Conservation (phyloP, 2,329 filamentous ascomycete genomes). For the Aaosphaeria pasadenensis region DNA sequence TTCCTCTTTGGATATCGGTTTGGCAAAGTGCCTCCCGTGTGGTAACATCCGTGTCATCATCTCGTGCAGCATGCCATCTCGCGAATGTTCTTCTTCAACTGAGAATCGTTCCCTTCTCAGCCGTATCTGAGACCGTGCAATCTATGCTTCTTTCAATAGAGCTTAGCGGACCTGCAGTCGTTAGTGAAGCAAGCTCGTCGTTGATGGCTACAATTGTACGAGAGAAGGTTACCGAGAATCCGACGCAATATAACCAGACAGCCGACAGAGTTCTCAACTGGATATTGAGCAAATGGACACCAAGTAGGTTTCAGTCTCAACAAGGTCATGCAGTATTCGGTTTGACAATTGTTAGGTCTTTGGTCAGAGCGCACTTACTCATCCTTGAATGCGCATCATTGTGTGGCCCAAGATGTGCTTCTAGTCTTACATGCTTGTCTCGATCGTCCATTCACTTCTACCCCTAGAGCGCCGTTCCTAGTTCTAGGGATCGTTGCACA, state of each 20-base stretch:
- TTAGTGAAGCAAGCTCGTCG: constrained; percentile 75
- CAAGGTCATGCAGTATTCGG: not conserved
- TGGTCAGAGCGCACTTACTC: constrained; percentile 63
- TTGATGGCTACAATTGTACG: constrained; percentile 71
- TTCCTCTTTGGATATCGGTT: constrained; percentile 62
- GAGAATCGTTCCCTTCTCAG: constrained; percentile 64
- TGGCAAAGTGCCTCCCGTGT: constrained; percentile 74
- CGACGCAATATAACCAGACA: constrained; percentile 64
- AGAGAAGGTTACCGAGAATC: constrained; percentile 63
- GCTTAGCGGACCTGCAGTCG: constrained; percentile 71
- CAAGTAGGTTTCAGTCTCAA: constrained; percentile 54
- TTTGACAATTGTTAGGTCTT: constrained; percentile 25
- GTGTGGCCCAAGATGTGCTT: constrained; percentile 63
- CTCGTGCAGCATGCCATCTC: constrained; percentile 73
- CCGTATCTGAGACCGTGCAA: constrained; percentile 67
- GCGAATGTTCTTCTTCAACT: constrained; percentile 66
- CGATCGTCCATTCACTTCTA: constrained; percentile 45
- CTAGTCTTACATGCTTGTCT: constrained; percentile 69
- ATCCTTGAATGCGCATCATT: constrained; percentile 62
- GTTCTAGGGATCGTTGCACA: constrained; percentile 42
- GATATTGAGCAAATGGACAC: constrained; percentile 79
- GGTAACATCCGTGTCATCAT: constrained; percentile 67
- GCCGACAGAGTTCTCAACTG: constrained; percentile 74
- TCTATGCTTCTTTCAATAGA: constrained; percentile 74
- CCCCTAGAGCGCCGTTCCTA: constrained; percentile 23